A percentile compares a stretch with the other conserved stretches of the same genome.
Conservation (phyloP, 805 yeast species). For the Yamadazyma endophytica region DNA sequence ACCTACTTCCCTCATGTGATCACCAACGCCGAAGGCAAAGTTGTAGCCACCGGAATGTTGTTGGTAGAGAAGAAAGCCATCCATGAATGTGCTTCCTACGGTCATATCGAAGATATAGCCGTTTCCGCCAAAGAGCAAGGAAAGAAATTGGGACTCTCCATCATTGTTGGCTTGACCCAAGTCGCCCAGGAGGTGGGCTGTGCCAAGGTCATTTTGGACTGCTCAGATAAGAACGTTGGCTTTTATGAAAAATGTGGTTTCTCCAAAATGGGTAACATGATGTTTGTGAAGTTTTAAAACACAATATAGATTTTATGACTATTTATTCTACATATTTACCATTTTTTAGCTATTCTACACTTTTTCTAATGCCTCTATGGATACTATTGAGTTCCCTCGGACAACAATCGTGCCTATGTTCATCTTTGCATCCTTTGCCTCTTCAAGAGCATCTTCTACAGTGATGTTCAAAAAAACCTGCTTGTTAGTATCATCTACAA, state of each 20-base stretch:
- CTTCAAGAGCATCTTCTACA: slow-evolving; percentile 67
- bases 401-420: slow-evolving; percentile 65
- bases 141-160: slow-evolving; percentile 63
- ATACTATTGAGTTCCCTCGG: slow-evolving; percentile 74
- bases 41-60: slow-evolving; percentile 83
- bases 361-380: slow-evolving; percentile 53
- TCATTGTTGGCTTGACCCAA: slow-evolving; percentile 59
- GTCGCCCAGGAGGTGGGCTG: slow-evolving; percentile 63
- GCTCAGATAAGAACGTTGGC: slow-evolving; percentile 74
- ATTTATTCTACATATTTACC: slow-evolving; percentile 1
- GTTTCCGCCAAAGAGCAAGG: slow-evolving; percentile 78
- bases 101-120: slow-evolving; percentile 94
- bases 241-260: slow-evolving; percentile 90
- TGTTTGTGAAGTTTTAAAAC: slow-evolving; percentile 30
- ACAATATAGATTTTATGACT: not conserved
- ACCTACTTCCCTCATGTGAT: slow-evolving; percentile 72
- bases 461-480: slow-evolving; percentile 67
- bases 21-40: slow-evolving; percentile 41
- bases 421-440: slow-evolving; percentile 41
- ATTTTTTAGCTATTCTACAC: slow-evolving; percentile 12
- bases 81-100: slow-evolving; percentile 80
- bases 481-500: slow-evolving; percentile 13
- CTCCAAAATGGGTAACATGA: slow-evolving; percentile 60
- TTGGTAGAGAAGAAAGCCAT: slow-evolving; percentile 78
- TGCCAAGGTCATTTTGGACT: slow-evolving; percentile 87